Evolutionary conservation across 2,329 filamentous ascomycete species (phyloP).

Genomic region (Cercospora brassicicola): DNA sequence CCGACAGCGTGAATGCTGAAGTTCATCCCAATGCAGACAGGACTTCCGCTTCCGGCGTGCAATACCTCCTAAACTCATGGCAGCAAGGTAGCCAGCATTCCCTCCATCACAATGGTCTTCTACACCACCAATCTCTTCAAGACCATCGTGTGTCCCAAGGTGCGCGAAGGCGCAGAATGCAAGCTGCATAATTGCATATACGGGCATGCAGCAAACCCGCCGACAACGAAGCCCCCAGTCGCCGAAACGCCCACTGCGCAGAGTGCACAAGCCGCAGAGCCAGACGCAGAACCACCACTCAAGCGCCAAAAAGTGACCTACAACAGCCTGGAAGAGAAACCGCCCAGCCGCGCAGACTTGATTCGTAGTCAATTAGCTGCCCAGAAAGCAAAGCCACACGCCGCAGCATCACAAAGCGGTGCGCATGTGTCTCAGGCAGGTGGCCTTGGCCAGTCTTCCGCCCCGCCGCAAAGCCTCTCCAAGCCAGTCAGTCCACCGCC

Average conservation of each 20-base stretch:
- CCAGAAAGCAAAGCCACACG: slow-evolving; percentile 12
- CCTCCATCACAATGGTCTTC: slow-evolving; percentile 50
- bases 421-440: slow-evolving; percentile 8
- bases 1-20: background rate
- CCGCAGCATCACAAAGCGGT: slow-evolving; percentile 13
- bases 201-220: slow-evolving; percentile 43
- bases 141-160: slow-evolving; percentile 52
- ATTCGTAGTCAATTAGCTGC: slow-evolving; percentile 30
- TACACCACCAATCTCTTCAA: slow-evolving; percentile 57
- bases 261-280: slow-evolving; percentile 4
- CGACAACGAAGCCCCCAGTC: background rate
- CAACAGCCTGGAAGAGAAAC: slow-evolving; percentile 33
- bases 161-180: slow-evolving; percentile 48
- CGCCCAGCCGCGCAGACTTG: slow-evolving; percentile 34
- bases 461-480: slow-evolving; percentile 23
- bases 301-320: slow-evolving; percentile 38
- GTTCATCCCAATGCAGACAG: background rate
- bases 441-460: background rate
- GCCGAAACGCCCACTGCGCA: background rate
- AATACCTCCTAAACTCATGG: background rate
- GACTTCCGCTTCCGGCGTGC: background rate
- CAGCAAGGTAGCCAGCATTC: background rate
- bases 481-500: slow-evolving; percentile 29
- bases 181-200: slow-evolving; percentile 60
- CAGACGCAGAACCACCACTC: slow-evolving; percentile 22